phyloP scores from a whole-genome alignment of 176 grass and related monocot species.

The Cenchrus purpureus region DNA sequence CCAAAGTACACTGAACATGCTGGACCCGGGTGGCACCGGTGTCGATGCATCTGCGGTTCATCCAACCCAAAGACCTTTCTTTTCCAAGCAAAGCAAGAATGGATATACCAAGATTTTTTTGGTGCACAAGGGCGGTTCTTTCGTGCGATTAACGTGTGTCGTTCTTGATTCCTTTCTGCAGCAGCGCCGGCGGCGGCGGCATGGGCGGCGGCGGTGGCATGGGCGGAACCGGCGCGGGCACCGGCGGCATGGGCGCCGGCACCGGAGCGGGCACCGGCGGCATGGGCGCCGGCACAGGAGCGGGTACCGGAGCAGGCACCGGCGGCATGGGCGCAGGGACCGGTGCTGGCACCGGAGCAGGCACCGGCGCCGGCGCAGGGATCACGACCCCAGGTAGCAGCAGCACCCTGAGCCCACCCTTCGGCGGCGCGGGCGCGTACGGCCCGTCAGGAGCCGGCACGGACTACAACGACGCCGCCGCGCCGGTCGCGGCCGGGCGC shows the following conservation, averaged over 20 bases:
- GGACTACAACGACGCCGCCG: slow-evolving; percentile 39
- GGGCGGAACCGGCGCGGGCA: background rate
- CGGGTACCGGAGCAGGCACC: background rate
- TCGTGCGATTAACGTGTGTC: background rate
- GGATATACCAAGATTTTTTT: background rate
- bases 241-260: background rate
- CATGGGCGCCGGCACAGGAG: background rate
- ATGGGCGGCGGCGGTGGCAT: background rate
- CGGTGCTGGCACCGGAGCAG: background rate
- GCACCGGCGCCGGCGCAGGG: background rate
- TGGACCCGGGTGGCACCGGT: background rate
- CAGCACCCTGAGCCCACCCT: slow-evolving; percentile 45
- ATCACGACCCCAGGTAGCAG: slow-evolving; percentile 20
- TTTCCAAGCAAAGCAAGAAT: background rate
- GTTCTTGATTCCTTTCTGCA: background rate
- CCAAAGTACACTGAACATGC: slow-evolving; percentile 26
- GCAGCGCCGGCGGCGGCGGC: slow-evolving; percentile 11
- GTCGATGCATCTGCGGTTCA: background rate
- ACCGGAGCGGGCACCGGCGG: background rate
- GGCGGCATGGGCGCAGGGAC: slow-evolving; percentile 16
- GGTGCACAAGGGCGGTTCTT: background rate
- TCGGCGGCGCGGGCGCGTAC: slow-evolving; percentile 45
- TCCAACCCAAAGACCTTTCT: background rate
- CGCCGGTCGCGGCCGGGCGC: background rate
- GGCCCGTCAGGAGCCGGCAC: slow-evolving; percentile 42